Base-by-base conservation (phyloP, 1,284 basidiomycete species). In the Fomes fomentarius region DNA sequence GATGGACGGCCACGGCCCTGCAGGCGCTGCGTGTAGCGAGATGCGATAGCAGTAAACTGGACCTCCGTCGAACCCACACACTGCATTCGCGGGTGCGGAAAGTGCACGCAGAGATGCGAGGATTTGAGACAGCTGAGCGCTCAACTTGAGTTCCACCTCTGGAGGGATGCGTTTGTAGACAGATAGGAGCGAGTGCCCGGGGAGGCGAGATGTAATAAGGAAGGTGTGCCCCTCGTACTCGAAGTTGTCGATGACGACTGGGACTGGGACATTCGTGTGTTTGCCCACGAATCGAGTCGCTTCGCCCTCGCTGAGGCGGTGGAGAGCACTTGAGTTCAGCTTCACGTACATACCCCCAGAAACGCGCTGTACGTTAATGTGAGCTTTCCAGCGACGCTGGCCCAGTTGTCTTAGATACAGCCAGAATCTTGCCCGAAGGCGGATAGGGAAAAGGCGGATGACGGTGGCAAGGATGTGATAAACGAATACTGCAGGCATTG, bases 291-390 rank as follows among this genome's bases (percentile, higher is more conserved):
- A 54, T 15, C 31, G 52, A 24, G 43, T 47, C 6, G 57, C 46
- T 4, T 49, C n/a, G 15, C 44, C 57, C 19, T 58, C 52, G 5
- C 26, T 28, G n/a, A 41, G 48, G 9, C 51, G 51, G 2, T 35
- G 31, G 12, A 46, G n/a, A 8, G 0, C 7, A 19, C 47, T 31
- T 19, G 10, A 17, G 19, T 57, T 57, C 31, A 57, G n/a, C 24
- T 57, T 57, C 31, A 57, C 26, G 12, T 53, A 57, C 47, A 57
- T 50, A 28, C 51, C 51, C 4, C 56, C 56, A 0, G 50, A 46
- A 6, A 50, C 43, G 10, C 56, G 51, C 28, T 53, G 56, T 1
- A 47, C 26, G 4, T 31, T n/a, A n/a, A 47, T 47, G 12, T 55
- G 43, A 2, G 15, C 10, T 41, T 24, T 14, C 53, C 53, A 55